Evolutionary conservation across 2,329 filamentous ascomycete species (phyloP).

Genomic region (Pseudofabraea citricarpa): DNA sequence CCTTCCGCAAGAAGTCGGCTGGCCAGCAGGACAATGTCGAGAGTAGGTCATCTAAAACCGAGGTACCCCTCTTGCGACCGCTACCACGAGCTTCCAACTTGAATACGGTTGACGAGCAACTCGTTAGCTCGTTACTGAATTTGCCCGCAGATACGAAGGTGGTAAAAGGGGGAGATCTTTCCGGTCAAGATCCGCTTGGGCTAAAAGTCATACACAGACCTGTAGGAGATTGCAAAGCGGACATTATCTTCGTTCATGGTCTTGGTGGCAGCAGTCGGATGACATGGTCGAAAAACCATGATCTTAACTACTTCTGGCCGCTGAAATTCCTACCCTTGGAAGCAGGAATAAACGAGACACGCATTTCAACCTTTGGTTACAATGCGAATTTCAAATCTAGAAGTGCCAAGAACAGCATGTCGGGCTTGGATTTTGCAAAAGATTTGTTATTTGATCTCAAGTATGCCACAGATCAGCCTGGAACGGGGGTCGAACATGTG

Average conservation of each 20-base stretch:
- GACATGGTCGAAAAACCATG: conserved; percentile 27
- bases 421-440: conserved; percentile 7
- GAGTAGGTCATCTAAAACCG: too few species aligned
- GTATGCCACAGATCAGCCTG: conserved; percentile 11
- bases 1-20: too few species aligned
- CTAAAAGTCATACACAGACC: neutral
- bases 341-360: conserved; percentile 17
- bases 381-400: conserved; percentile 3
- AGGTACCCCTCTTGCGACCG: too few species aligned
- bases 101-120: too few species aligned
- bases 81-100: too few species aligned
- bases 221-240: conserved; percentile 1
- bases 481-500: conserved; percentile 10
- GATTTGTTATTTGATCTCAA: conserved; percentile 9
- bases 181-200: too few species aligned
- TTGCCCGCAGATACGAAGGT: too few species aligned
- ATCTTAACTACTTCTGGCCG: conserved; percentile 29
- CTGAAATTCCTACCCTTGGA: conserved; percentile 28
- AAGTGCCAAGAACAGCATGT: conserved; percentile 15
- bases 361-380: conserved; percentile 1
- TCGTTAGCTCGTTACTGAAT: too few species aligned
- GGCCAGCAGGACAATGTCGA: too few species aligned
- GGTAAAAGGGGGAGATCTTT: too few species aligned
- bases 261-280: conserved; percentile 30
- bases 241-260: conserved; percentile 33